Evolutionary conservation across 805 yeast genomes (phyloP), one percentile per base, ranked within the genome.

Genomic region (Saccharomycopsis microspora): DNA sequence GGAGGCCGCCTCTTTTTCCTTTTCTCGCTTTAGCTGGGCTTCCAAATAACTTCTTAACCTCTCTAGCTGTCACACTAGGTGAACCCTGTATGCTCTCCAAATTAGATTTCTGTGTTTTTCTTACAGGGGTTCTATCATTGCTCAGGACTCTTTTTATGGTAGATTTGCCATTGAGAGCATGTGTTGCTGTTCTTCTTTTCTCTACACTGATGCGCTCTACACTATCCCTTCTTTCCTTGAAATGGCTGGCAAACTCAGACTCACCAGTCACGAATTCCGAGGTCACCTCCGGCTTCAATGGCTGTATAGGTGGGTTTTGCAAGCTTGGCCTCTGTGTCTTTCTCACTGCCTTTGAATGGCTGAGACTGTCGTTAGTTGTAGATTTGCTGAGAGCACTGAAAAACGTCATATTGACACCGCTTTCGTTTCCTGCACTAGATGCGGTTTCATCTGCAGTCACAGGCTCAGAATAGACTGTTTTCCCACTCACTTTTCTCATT

Each of bases 301-400:
- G 54, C 42, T 51, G 52, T 8, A 51, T 49, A 36, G 54, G 54
- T 3, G 54, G 54, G 37, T 49, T 49, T 38, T 49, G 54, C 11
- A 51, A 42, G 6, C 44, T 49, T 35, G 46, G 41, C 19, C 37
- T 38, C 39, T 44, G 44, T 9, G 42, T 6, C 11, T 39, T 45
- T 28, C 35, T 48, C 32, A 35, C 43, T 19, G 45, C 49, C 30
- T 47, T 51, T 8, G 48, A 6, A 31, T 45, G 50, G 27, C 38
- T 49, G 39, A 49, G 40, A 32, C 53, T 49, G 31, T 49, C 50
- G 41, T 47, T 46, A 8, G 53, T 49, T 36, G 44, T 44, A 10
- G 53, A 49, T 46, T 49, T 49, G 6, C 40, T 42, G 5, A 49
- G 30, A 10, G 48, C 42, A 43, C 39, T 43, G 40, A 43, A 46